Conservation (phyloP, 306 rosid species). For the Castanospermum australe region DNA sequence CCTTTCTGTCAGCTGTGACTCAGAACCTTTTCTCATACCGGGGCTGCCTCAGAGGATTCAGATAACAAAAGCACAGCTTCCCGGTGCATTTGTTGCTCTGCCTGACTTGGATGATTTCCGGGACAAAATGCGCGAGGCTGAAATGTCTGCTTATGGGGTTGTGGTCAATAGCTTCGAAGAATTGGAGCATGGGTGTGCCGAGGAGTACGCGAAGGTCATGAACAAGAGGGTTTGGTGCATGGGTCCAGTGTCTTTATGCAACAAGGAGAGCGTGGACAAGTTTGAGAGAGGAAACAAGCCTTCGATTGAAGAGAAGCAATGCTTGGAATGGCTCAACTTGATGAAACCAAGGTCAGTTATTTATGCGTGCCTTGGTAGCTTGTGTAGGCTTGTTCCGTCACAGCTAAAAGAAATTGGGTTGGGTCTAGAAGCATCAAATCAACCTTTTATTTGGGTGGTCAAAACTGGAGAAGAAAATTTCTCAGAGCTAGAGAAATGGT, state of each 20-base stretch:
- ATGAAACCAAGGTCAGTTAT: slow-evolving; percentile 64
- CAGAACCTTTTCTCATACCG: slow-evolving; percentile 55
- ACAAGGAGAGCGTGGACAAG: slow-evolving; percentile 54
- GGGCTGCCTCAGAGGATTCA: slow-evolving; percentile 47
- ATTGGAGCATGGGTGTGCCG: slow-evolving; percentile 48
- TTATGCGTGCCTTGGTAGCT: slow-evolving; percentile 78
- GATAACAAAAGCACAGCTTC: slow-evolving; percentile 66
- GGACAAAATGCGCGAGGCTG: slow-evolving; percentile 65
- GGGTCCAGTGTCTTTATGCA: slow-evolving; percentile 69
- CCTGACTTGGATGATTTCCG: slow-evolving; percentile 66
- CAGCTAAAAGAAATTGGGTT: slow-evolving; percentile 70
- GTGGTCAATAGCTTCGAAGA: slow-evolving; percentile 71
- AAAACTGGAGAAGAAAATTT: slow-evolving; percentile 36
- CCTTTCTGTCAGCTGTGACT: slow-evolving; percentile 38
- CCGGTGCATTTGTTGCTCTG: slow-evolving; percentile 53
- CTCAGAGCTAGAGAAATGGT: slow-evolving; percentile 59
- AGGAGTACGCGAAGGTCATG: slow-evolving; percentile 42
- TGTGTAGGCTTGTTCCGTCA: slow-evolving; percentile 58
- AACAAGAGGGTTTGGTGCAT: slow-evolving; percentile 73
- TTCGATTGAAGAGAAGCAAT: slow-evolving; percentile 45
- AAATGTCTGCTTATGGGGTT: slow-evolving; percentile 51
- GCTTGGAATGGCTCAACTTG: slow-evolving; percentile 65
- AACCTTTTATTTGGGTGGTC: slow-evolving; percentile 76
- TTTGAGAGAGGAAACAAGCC: slow-evolving; percentile 72
- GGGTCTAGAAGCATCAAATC: slow-evolving; percentile 61